Base-by-base conservation (phyloP, 768 basidiomycete species). In the Gloeophyllum trabeum region DNA sequence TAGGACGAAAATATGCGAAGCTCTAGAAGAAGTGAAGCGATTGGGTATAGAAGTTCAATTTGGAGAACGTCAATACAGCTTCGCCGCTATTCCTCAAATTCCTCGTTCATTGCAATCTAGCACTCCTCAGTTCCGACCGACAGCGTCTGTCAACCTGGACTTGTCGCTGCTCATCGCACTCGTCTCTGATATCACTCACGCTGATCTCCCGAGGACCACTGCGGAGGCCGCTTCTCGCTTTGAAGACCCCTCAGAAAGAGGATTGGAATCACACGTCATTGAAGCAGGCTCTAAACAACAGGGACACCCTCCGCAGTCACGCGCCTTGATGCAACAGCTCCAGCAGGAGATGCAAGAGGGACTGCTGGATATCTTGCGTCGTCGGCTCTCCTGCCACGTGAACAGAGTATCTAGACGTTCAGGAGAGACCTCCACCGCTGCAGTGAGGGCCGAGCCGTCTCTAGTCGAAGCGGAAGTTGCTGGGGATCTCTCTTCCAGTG, bases 81-180 rank as follows among this genome's bases (percentile, higher is more conserved):
- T 10, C 2, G 47, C 53, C 13, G 52, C 57, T 20, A 42, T 57
- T 14, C 43, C 65, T 24, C 10, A 6, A 16, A 49, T 22, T 37
- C n/a, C 45, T 45, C 20, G 46, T 18, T 32, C 28, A 32, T 32
- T 32, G 16, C 28, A n/a, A n/a, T n/a, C n/a, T n/a, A n/a, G 41
- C 46, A 20, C 52, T 40, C 21, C 46, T 13, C 46, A 54, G 36
- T 55, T 71, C 26, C 43, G 55, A 6, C 83, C 81, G 1, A 84
- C 82, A 0, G 50, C 51, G 4, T 62, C 69, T 38, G 67, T 94
- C 58, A 86, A 90, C 48, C 70, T 92, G 24, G 91, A 94, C 54
- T 67, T 94, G 7, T 91, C 87, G 1, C 70, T 84, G 1, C 71
- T 94, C 36, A 82, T 94, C 42, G 89, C 91, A 0, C 69, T 92